These are phyloP conservation scores for Exophiala mesophila DNA, from an alignment of 2,329 filamentous ascomycete genomes.

Conservation along the genomic window DNA sequence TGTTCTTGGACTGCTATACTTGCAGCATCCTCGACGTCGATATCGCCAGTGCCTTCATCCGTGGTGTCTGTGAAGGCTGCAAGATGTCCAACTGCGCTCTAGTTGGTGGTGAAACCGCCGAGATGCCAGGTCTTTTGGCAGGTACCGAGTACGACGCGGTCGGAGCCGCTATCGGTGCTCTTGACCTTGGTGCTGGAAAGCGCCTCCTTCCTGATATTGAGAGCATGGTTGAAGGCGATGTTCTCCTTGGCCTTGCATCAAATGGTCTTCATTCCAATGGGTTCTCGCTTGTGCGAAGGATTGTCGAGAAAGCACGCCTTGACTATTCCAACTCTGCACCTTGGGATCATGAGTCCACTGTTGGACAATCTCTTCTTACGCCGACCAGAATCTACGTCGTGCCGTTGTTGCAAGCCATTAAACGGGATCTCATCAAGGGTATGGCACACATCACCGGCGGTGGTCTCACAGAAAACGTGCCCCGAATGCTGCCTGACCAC, in stretches of 20 bases:
- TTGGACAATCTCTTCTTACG: slow-evolving; percentile 75
- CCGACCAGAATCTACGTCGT: slow-evolving; percentile 94
- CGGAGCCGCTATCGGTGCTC: slow-evolving; percentile 81
- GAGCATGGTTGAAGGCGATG: slow-evolving; percentile 74
- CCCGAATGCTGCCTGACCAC: slow-evolving; percentile 77
- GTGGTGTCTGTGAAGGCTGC: slow-evolving; percentile 85
- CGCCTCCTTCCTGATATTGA: slow-evolving; percentile 69
- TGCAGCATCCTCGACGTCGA: slow-evolving; percentile 80
- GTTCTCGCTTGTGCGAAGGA: slow-evolving; percentile 91
- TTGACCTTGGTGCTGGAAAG: slow-evolving; percentile 50
- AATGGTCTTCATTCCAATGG: slow-evolving; percentile 93
- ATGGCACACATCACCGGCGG: slow-evolving; percentile 97
- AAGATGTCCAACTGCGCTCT: slow-evolving; percentile 78
- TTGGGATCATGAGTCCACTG: slow-evolving; percentile 56
- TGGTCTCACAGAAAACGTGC: slow-evolving; percentile 88
- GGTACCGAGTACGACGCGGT: slow-evolving; percentile 89
- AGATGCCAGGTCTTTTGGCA: slow-evolving; percentile 95
- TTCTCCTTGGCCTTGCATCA: slow-evolving; percentile 79
- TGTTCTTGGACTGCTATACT: slow-evolving; percentile 97
- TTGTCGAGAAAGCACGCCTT: slow-evolving; percentile 69
- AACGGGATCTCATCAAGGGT: slow-evolving; percentile 70
- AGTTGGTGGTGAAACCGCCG: slow-evolving; percentile 94
- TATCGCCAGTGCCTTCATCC: slow-evolving; percentile 77
- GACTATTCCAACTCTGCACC: slow-evolving; percentile 68
- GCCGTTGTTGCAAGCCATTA: slow-evolving; percentile 62